Evolutionary conservation across 1,284 basidiomycete species (phyloP), one percentile per base, ranked within the genome.

Genomic region (Leucoagaricus sp.): DNA sequence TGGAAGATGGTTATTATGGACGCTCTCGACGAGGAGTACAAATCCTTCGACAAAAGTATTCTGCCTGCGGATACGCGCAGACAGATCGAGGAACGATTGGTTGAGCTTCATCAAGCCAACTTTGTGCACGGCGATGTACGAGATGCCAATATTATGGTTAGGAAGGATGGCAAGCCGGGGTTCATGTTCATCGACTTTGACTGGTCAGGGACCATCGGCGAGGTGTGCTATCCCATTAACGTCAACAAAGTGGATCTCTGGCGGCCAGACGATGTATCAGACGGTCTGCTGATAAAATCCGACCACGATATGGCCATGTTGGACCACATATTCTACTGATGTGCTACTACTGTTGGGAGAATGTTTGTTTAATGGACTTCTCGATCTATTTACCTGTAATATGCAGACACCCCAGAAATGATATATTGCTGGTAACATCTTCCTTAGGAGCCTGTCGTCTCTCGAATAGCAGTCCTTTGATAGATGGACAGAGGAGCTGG

Each of bases 1-100:
- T 72, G 68, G 68, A 49, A 42, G 25, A 68, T 71, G 65, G 61
- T 71, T 12, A 62, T 71, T 17, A 71, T 72, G 68, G 65, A 71
- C 21, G 4, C 34, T 29, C 6, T 64, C 5, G 57, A 56, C 29
- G 53, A 61, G 21, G 4, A 57, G 46, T 48, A 28, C 33, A 19
- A 6, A 8, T 10, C 49, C 58, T 46, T 33, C 31, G 31, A 33
- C 17, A 25, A 19, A n/a, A 2, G 8, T 3, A 13, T 9, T 28
- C 9, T 21, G 2, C 19, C 17, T 12, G 1, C 1, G 23, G 4
- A 13, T 21, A 21, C 23, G 17, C 21, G 15, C 7, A 0, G 36
- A 4, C n/a, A n/a, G n/a, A 33, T 33, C 31, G 12, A 33, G 31
- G 7, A 12, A 12, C 31, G 12, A 2, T 19, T 61, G 23, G 19